Conservation (phyloP, 148 eudicot species). For the Limonium bicolor region DNA sequence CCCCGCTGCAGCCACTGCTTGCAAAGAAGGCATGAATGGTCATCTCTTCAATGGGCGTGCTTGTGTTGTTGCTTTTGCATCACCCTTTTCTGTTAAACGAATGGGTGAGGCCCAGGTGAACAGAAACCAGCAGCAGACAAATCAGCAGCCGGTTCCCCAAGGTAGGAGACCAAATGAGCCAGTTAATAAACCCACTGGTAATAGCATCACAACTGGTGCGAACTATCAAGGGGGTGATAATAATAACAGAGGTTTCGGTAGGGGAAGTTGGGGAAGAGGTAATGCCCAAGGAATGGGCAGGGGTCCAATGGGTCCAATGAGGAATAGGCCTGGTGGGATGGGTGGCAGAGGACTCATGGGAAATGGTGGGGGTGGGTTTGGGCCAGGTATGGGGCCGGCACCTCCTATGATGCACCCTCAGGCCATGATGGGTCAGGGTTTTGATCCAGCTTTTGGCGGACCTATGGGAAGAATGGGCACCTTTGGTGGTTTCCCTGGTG, state of each 20-base stretch:
- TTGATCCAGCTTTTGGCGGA: constrained; percentile 72
- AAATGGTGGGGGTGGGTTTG: constrained; percentile 61
- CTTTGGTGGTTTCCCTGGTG: constrained; percentile 58
- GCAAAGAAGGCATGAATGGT: constrained; percentile 89
- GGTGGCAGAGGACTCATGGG: constrained; percentile 60
- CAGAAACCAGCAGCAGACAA: constrained; percentile 28
- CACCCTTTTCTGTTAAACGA: constrained; percentile 48
- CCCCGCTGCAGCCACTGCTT: constrained; percentile 44
- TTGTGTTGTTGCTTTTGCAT: constrained; percentile 78
- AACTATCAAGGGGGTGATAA: constrained; percentile 38
- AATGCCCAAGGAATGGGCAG: constrained; percentile 50
- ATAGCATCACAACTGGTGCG: constrained; percentile 28
- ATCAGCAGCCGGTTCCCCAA: constrained; percentile 25
- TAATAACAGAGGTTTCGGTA: constrained; percentile 27
- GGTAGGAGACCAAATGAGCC: constrained; percentile 32
- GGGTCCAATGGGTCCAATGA: constrained; percentile 45
- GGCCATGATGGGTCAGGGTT: constrained; percentile 81
- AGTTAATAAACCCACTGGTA: constrained; percentile 22
- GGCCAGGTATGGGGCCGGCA: constrained; percentile 46
- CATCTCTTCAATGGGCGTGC: constrained; percentile 66
- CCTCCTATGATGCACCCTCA: constrained; percentile 75
- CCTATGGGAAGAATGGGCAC: constrained; percentile 78
- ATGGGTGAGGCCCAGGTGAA: constrained; percentile 71
- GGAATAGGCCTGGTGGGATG: constrained; percentile 50
- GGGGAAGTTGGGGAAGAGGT: constrained; percentile 86